These are phyloP conservation scores for Zymoseptoria pseudotritici DNA, from an alignment of 2,329 filamentous ascomycete species.

Conservation along the genomic window DNA sequence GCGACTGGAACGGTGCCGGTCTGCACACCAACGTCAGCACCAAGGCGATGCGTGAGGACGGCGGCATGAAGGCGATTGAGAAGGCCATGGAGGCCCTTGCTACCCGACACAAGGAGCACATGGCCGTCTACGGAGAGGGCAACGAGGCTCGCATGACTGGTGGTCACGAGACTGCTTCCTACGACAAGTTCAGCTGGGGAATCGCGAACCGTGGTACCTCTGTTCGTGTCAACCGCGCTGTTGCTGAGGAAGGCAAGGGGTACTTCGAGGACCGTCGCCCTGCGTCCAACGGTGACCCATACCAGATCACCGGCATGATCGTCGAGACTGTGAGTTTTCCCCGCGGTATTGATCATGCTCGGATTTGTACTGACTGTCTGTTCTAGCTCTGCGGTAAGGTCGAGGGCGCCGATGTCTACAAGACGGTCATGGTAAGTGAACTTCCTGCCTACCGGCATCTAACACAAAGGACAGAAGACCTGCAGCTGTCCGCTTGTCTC, in stretches of 20 bases:
- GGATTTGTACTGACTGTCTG: not conserved
- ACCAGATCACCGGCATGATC: slow-evolving; percentile 75
- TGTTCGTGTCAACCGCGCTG: slow-evolving; percentile 83
- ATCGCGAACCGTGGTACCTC: slow-evolving; percentile 93
- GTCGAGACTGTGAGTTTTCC: slow-evolving; percentile 54
- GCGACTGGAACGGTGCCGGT: slow-evolving; percentile 95
- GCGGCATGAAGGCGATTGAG: slow-evolving; percentile 94
- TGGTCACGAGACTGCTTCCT: slow-evolving; percentile 85
- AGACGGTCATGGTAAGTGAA: slow-evolving; percentile 23
- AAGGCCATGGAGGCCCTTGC: slow-evolving; percentile 54
- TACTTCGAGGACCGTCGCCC: slow-evolving; percentile 71
- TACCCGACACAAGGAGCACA: slow-evolving; percentile 49
- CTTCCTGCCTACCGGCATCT: too few species aligned
- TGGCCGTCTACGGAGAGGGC: slow-evolving; percentile 89
- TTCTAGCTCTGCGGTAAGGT: slow-evolving; percentile 40
- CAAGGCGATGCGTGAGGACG: slow-evolving; percentile 77
- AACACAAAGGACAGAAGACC: too few species aligned
- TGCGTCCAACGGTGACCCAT: slow-evolving; percentile 80
- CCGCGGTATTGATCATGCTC: not conserved
- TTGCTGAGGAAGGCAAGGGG: slow-evolving; percentile 79
- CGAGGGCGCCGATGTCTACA: slow-evolving; percentile 41
- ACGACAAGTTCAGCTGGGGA: slow-evolving; percentile 89
- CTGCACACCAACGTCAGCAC: slow-evolving; percentile 93
- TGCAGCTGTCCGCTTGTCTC: too few species aligned
- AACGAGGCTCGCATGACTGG: slow-evolving; percentile 93